Conservation (phyloP, 1,139 yeast species). For the Pichia terricola region DNA sequence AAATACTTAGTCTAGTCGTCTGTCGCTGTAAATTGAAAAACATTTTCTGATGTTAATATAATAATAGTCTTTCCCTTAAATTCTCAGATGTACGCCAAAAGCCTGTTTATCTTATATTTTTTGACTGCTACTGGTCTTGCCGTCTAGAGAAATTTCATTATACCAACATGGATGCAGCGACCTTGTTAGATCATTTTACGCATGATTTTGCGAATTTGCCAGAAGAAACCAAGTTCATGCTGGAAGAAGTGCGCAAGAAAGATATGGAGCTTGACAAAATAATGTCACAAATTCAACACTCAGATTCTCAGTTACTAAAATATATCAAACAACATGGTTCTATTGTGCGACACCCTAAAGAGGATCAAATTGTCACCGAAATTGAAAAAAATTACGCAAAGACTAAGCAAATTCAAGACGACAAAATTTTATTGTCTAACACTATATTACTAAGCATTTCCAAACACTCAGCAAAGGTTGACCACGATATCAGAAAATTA, state of each 20-base stretch:
- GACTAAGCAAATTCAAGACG: constrained; percentile 58
- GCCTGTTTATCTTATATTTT: too few species aligned
- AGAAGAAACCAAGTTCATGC: constrained; percentile 72
- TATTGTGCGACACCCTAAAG: constrained; percentile 73
- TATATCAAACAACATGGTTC: constrained; percentile 81
- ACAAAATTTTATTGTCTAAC: constrained; percentile 70
- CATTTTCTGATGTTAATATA: too few species aligned
- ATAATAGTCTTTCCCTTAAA: too few species aligned
- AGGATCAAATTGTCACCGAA: constrained; percentile 53
- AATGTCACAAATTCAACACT: constrained; percentile 55
- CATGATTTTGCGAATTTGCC: constrained; percentile 80
- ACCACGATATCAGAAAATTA: constrained; percentile 64
- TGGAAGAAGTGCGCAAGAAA: constrained; percentile 68
- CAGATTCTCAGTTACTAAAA: constrained; percentile 75
- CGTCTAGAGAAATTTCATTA: too few species aligned
- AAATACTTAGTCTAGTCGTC: too few species aligned
- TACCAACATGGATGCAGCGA: constrained; percentile 56
- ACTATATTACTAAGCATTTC: constrained; percentile 72
- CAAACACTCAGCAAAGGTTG: constrained; percentile 64
- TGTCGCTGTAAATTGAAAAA: too few species aligned
- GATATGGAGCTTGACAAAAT: constrained; percentile 62
- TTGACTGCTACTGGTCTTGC: too few species aligned
- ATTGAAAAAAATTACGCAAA: constrained; percentile 61
- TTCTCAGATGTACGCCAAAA: too few species aligned
- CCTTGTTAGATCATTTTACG: constrained; percentile 64